Conservation (phyloP, 148 eudicot species). For the Vaccinium darrowii region DNA sequence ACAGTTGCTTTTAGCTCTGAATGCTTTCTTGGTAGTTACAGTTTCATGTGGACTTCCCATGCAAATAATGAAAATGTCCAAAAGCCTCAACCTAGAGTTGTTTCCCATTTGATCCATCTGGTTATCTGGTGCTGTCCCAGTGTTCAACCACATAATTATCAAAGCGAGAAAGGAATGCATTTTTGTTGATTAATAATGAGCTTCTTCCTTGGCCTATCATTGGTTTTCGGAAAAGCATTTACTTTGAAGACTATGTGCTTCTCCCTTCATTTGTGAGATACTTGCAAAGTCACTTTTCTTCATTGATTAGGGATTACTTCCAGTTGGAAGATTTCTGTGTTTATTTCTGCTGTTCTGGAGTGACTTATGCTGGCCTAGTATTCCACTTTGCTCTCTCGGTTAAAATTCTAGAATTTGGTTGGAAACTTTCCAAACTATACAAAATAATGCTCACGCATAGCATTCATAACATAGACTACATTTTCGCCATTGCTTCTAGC, state of each 20-base stretch:
- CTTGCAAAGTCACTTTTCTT: constrained; percentile 1
- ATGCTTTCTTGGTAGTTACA: too few species aligned
- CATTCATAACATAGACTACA: too few species aligned
- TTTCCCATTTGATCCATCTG: too few species aligned
- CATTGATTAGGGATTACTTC: not conserved
- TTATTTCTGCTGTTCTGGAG: not conserved
- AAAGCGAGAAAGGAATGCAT: not conserved
- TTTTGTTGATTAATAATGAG: not conserved
- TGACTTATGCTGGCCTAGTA: not conserved
- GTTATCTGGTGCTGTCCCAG: too few species aligned
- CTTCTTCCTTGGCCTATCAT: not conserved
- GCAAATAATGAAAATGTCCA: too few species aligned
- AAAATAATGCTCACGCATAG: too few species aligned
- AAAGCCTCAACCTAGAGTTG: too few species aligned
- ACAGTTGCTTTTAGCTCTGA: too few species aligned
- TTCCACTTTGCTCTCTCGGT: not conserved
- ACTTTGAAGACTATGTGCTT: not conserved
- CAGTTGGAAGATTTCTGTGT: not conserved
- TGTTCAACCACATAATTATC: too few species aligned
- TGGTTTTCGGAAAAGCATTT: not conserved
- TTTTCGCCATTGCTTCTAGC: not conserved
- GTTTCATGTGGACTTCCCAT: too few species aligned
- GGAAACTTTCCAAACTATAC: not conserved
- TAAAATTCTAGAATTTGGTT: not conserved
- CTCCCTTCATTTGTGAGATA: not conserved